Percentiles rank a stretch among this genome's conserved stretches.
These are phyloP conservation scores for Sordariomycetes sp. DNA, from an alignment of 2,329 filamentous ascomycete species.

Conservation along the genomic window DNA sequence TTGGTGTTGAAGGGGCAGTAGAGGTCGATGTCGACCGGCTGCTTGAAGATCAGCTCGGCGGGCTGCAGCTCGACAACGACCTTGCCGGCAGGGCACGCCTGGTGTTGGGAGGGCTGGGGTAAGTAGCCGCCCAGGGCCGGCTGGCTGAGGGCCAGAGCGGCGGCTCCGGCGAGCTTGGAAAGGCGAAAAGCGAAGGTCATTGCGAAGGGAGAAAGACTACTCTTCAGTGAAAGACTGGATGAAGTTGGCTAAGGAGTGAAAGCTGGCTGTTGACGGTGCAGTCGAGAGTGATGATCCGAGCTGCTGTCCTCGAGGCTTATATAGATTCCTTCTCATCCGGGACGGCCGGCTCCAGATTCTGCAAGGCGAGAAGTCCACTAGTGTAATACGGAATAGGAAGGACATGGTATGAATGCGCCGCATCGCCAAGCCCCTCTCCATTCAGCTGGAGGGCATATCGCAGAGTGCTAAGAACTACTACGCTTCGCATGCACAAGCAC, in stretches of 20 bases:
- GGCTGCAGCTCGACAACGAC: constrained; percentile 4
- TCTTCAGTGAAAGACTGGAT: neutral
- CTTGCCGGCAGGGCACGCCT: neutral
- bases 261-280: neutral
- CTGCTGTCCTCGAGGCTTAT: no score
- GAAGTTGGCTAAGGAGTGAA: neutral
- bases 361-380: no score
- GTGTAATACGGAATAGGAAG: no score
- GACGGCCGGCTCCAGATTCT: no score
- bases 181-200: neutral
- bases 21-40: constrained; percentile 4
- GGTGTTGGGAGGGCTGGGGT: constrained; percentile 1
- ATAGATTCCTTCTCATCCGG: no score
- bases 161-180: neutral
- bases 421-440: no score
- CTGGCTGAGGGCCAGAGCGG: neutral
- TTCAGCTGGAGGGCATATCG: no score
- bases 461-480: no score
- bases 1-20: constrained; percentile 5
- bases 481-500: no score
- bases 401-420: no score
- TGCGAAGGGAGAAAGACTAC: neutral
- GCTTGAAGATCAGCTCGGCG: constrained; percentile 4
- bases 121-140: neutral
- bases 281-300: no score